A percentile compares a stretch with the other conserved stretches of the same genome.
Evolutionary conservation across 129 eudicot species (phyloP).

Genomic region (Saposhnikovia divaricata): DNA sequence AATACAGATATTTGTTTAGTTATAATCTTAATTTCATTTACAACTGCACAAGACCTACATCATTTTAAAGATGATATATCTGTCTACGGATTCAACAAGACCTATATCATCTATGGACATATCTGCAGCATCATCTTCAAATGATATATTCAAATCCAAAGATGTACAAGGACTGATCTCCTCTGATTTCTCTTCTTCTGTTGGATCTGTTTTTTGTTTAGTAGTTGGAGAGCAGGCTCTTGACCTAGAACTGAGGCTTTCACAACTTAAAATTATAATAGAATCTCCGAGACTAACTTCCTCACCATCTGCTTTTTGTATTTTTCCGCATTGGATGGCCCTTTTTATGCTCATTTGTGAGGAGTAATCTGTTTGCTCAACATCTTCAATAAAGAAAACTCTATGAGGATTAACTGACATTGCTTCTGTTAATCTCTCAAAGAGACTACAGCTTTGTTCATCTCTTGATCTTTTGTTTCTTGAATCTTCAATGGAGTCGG

Average conservation of each 20-base stretch:
- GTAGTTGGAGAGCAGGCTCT: slow-evolving; percentile 58
- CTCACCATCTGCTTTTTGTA: slow-evolving; percentile 40
- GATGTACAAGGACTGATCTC: slow-evolving; percentile 37
- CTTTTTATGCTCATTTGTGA: slow-evolving; percentile 60
- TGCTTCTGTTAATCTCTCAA: slow-evolving; percentile 50
- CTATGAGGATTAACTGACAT: slow-evolving; percentile 62
- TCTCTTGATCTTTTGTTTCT: slow-evolving; percentile 71
- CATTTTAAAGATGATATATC: slow-evolving; percentile 49
- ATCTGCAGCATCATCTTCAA: slow-evolving; percentile 37
- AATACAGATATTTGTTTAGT: not conserved
- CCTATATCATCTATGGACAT: slow-evolving; percentile 49
- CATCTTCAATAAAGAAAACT: slow-evolving; percentile 77
- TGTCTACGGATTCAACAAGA: slow-evolving; percentile 63
- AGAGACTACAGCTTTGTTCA: slow-evolving; percentile 59
- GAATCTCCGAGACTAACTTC: slow-evolving; percentile 71
- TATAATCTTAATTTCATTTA: slow-evolving; percentile 7
- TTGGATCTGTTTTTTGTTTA: slow-evolving; percentile 31
- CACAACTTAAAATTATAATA: slow-evolving; percentile 64
- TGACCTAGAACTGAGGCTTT: slow-evolving; percentile 52
- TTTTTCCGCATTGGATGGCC: slow-evolving; percentile 57
- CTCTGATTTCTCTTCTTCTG: slow-evolving; percentile 25
- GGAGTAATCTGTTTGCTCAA: slow-evolving; percentile 61
- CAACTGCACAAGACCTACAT: slow-evolving; percentile 21
- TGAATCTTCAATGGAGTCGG: slow-evolving; percentile 42
- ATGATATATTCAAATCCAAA: slow-evolving; percentile 71